Conservation (phyloP, 768 basidiomycete species). For the Xanthoconium stramineum region DNA sequence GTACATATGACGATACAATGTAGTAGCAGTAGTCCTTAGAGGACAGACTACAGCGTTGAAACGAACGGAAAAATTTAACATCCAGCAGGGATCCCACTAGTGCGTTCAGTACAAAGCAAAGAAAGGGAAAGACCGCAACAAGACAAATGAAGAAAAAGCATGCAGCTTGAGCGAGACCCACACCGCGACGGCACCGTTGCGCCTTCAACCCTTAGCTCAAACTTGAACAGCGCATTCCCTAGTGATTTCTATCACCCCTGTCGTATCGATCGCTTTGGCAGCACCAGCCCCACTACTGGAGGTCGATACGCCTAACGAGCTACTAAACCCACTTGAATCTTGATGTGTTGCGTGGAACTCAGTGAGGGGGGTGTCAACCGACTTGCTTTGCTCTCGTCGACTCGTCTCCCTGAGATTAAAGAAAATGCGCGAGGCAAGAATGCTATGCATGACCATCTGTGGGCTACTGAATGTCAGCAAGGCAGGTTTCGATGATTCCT, state of each 20-base stretch:
- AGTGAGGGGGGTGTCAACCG: neutral
- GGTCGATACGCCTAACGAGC: neutral
- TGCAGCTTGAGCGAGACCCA: too few relatives aligned
- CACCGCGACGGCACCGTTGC: neutral
- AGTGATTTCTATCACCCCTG: neutral
- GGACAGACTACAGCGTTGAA: too few relatives aligned
- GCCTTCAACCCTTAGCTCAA: neutral
- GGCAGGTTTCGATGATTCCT: neutral
- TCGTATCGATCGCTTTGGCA: neutral
- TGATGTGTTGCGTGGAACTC: conserved; percentile 9
- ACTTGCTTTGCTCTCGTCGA: neutral
- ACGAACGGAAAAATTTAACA: too few relatives aligned
- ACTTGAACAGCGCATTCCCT: neutral
- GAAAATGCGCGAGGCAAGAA: conserved; percentile 25
- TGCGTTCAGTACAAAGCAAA: neutral
- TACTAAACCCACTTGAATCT: neutral
- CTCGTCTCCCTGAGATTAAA: conserved; percentile 22
- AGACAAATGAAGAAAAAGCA: too few relatives aligned
- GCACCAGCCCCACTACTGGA: neutral
- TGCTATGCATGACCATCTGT: conserved; percentile 22
- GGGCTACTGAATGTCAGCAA: conserved; percentile 9
- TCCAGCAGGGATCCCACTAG: too few relatives aligned
- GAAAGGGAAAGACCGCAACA: too few relatives aligned
- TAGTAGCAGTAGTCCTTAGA: too few relatives aligned
- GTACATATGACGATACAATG: too few relatives aligned